A percentile compares a stretch with the other conserved stretches of the same genome.
Conservation (phyloP, 805 yeast genomes). For the Blastobotrys muscicola region DNA sequence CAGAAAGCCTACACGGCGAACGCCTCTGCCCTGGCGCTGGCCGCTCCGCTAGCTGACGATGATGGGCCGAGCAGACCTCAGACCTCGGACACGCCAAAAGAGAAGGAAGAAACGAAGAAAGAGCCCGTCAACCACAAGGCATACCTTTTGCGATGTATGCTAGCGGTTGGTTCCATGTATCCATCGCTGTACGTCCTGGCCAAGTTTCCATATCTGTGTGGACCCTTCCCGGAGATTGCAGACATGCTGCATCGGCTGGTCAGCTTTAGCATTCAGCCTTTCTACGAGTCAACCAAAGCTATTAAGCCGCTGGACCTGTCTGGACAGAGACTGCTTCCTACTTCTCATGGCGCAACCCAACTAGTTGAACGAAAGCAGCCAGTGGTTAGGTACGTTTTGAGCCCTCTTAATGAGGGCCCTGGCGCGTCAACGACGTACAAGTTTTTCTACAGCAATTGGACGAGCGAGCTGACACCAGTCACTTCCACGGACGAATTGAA, state of each 20-base stretch:
- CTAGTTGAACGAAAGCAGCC: no score
- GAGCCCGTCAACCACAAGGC: constrained; percentile 28
- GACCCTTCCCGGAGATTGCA: constrained; percentile 42
- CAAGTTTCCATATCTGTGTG: constrained; percentile 51
- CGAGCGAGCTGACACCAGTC: constrained; percentile 30
- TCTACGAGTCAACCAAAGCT: constrained; percentile 23
- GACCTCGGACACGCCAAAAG: constrained; percentile 7
- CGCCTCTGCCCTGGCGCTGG: constrained; percentile 75
- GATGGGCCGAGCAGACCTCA: constrained; percentile 33
- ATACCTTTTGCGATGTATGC: constrained; percentile 41
- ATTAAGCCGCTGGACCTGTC: no score
- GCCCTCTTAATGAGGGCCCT: no score
- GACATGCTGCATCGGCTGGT: constrained; percentile 41
- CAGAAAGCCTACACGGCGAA: constrained; percentile 51
- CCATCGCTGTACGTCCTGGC: constrained; percentile 53
- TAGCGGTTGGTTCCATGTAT: constrained; percentile 51
- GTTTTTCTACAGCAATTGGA: constrained; percentile 47
- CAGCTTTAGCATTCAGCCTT: constrained; percentile 40
- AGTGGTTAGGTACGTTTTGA: no score
- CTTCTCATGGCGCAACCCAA: no score
- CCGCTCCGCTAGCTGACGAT: constrained; percentile 68
- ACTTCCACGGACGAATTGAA: constrained; percentile 37
- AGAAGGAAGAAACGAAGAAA: neutral
- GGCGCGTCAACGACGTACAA: neutral
- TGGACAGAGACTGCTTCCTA: no score